These are phyloP conservation scores for Cystofilobasidium bisporidii DNA, from an alignment of 768 basidiomycete species.

Conservation along the genomic window DNA sequence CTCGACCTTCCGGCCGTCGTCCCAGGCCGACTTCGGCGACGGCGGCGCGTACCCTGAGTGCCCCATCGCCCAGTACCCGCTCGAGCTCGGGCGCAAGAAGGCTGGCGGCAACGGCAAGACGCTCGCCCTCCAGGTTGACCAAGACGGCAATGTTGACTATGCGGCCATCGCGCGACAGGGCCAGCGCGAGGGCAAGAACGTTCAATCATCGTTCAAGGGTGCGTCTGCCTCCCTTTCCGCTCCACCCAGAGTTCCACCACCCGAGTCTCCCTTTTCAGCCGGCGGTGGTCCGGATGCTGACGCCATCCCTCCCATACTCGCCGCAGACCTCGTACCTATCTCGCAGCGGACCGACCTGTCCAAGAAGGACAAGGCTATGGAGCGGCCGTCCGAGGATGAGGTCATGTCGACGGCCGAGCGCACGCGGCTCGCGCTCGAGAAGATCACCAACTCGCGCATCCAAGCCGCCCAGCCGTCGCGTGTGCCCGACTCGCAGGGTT, in stretches of 20 bases:
- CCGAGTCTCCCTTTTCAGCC: neutral
- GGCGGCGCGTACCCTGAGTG: slow-evolving; percentile 90
- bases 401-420: slow-evolving; percentile 83
- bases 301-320: neutral
- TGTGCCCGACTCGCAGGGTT: slow-evolving; percentile 62
- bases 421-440: slow-evolving; percentile 83
- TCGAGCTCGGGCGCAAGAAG: slow-evolving; percentile 93
- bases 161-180: slow-evolving; percentile 96
- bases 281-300: neutral
- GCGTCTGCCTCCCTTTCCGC: slow-evolving; percentile 12
- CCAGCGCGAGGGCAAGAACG: slow-evolving; percentile 68
- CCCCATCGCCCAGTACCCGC: slow-evolving; percentile 91
- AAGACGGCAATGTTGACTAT: slow-evolving; percentile 91
- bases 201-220: slow-evolving; percentile 89
- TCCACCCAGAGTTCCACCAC: no score
- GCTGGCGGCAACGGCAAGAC: slow-evolving; percentile 87
- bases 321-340: slow-evolving; percentile 75
- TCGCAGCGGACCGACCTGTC: slow-evolving; percentile 76
- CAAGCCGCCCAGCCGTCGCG: slow-evolving; percentile 95
- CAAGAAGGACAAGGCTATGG: slow-evolving; percentile 65
- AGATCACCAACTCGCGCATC: slow-evolving; percentile 88
- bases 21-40: slow-evolving; percentile 71
- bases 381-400: slow-evolving; percentile 86
- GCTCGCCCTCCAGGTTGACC: slow-evolving; percentile 89
- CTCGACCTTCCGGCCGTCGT: slow-evolving; percentile 71